Evolutionary conservation across 371 early-diverging fungal species (phyloP).

Genomic region (Rhizomucor miehei): DNA sequence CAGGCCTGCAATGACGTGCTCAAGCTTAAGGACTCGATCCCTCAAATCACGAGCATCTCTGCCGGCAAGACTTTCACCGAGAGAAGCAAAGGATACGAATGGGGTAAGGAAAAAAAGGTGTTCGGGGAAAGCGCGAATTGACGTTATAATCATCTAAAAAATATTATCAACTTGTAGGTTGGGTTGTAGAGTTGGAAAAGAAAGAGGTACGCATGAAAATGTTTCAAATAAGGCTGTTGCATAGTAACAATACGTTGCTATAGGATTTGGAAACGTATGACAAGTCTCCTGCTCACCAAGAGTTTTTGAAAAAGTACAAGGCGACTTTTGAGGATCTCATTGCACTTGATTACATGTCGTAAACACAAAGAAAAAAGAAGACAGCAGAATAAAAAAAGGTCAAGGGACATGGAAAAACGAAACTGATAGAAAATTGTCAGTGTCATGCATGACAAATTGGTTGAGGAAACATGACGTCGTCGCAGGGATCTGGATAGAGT

Average conservation of each 20-base stretch:
- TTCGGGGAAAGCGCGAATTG: background rate
- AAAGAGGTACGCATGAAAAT: slow-evolving; percentile 27
- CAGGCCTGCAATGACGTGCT: slow-evolving; percentile 22
- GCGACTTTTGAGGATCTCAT: slow-evolving; percentile 35
- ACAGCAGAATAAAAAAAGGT: too few relatives aligned
- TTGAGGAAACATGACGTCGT: too few relatives aligned
- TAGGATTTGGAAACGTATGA: slow-evolving; percentile 37
- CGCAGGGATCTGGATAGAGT: too few relatives aligned
- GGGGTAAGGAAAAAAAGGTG: slow-evolving; percentile 20
- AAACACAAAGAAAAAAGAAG: too few relatives aligned
- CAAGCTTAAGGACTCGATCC: slow-evolving; percentile 36
- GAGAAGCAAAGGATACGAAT: slow-evolving; percentile 43
- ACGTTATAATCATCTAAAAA: background rate
- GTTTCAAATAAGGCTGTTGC: too few relatives aligned
- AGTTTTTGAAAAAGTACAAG: slow-evolving; percentile 31
- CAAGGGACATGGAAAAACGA: too few relatives aligned
- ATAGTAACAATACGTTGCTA: background rate
- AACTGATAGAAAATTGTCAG: too few relatives aligned
- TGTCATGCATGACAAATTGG: too few relatives aligned
- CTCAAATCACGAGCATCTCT: slow-evolving; percentile 24
- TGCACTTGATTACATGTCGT: slow-evolving; percentile 38
- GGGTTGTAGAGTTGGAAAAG: slow-evolving; percentile 43
- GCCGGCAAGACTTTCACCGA: slow-evolving; percentile 52
- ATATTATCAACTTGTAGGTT: slow-evolving; percentile 18
- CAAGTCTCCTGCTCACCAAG: slow-evolving; percentile 28